A percentile compares a stretch with the other conserved stretches of the same genome.
Conservation (phyloP, 2,329 filamentous ascomycete species). For the Ophiocordyceps polyrhachis-furcata region DNA sequence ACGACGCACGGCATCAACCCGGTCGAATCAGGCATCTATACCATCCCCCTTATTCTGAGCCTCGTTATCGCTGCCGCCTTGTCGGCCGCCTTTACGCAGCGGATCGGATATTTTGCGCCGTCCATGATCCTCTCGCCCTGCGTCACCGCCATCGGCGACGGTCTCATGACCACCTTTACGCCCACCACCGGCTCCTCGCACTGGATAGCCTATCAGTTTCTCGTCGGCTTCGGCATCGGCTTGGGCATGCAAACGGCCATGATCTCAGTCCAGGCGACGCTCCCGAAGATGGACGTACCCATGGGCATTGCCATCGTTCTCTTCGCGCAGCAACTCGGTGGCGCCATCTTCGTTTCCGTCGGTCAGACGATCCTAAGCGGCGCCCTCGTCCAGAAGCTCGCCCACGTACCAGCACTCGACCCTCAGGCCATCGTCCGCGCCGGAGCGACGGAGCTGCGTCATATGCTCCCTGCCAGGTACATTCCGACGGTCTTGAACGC, state of each 20-base stretch:
- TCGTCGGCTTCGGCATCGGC: constrained; percentile 34
- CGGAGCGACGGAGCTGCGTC: constrained; percentile 41
- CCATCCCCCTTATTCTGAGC: constrained; percentile 32
- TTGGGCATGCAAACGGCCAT: constrained; percentile 25
- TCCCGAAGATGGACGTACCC: constrained; percentile 28
- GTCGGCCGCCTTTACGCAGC: constrained; percentile 21
- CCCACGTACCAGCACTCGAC: constrained; percentile 22
- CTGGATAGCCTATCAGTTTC: constrained; percentile 41
- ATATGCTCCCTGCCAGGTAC: constrained; percentile 28
- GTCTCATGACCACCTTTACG: constrained; percentile 34
- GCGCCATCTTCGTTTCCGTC: constrained; percentile 45
- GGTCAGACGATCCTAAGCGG: constrained; percentile 51
- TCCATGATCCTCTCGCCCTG: constrained; percentile 15
- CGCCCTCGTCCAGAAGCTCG: constrained; percentile 25
- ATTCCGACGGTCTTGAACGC: constrained; percentile 35
- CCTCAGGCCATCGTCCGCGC: constrained; percentile 22
- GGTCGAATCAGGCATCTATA: constrained; percentile 34
- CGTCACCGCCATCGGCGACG: constrained; percentile 24
- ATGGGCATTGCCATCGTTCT: constrained; percentile 31
- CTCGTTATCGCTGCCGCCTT: constrained; percentile 27
- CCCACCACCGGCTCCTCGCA: constrained; percentile 23
- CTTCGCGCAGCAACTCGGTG: constrained; percentile 48
- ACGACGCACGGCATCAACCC: constrained; percentile 32
- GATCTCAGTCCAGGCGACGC: constrained; percentile 31
- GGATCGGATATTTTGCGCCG: constrained; percentile 24